Evolutionary conservation across 345 rosid species (phyloP), one percentile per base, ranked within the genome.

Genomic region (Boechera stricta): DNA sequence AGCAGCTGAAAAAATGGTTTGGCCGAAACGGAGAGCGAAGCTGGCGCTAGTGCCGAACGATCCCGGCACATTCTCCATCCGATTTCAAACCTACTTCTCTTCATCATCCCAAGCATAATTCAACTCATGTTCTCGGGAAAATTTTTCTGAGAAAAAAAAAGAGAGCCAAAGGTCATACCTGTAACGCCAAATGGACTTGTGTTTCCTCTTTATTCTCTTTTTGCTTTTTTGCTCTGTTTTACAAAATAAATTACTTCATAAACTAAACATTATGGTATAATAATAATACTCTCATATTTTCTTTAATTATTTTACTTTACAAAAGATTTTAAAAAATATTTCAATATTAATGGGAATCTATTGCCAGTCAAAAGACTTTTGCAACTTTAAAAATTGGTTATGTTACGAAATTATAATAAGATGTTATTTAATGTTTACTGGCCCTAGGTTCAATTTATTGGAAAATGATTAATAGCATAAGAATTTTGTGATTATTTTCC

Each of bases 11-110:
- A 87, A 87, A 35, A 82, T 41, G 48, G 69, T 42, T 76, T 91
- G 92, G 5, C 90, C 93, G 39, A 91, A 80, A n/a, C 94, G 82
- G 63, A 91, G 82, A 78, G 89, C 90, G 62, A 91, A 81, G 68
- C 92, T 85, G 32, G 89, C 89, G 67, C 93, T 87, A 39, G 90
- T 85, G 52, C 92, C 91, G 73, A 87, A 79, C 47, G 82, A 73
- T 61, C 82, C 82, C 36, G 79, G 82, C 75, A 79, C 59, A 16
- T 35, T 53, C 47, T 79, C 81, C 81, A 78, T 78, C 33, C 62
- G 13, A 75, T 58, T 75, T 39, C 53, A 1, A 18, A 52, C 52
- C 60, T 54, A 36, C 1, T 10, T 42, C 33, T 66, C 49, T 49
- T 52, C 73, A 78, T 72, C 66, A 71, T 77, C 67, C 72, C 2